Evolutionary conservation across 768 basidiomycete species (phyloP).

Genomic region (Austroboletus festivus): DNA sequence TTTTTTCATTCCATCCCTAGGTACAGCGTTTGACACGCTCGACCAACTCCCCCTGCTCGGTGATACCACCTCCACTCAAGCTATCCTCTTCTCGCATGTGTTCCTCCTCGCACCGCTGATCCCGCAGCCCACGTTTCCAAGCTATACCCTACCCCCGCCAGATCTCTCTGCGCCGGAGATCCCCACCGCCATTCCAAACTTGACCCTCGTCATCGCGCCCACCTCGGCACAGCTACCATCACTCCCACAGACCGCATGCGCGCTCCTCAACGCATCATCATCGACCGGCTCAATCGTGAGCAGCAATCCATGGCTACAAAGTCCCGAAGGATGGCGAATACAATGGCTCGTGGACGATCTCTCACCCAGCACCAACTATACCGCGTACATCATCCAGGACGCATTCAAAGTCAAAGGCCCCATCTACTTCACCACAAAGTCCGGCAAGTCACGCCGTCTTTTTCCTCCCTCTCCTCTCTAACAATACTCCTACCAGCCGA

Average conservation of each 20-base stretch:
- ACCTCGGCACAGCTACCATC: conserved; percentile 42
- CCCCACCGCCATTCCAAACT: conserved; percentile 45
- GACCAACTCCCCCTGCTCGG: conserved; percentile 54
- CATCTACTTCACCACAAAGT: conserved; percentile 73
- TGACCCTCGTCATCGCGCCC: conserved; percentile 53
- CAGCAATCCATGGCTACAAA: conserved; percentile 55
- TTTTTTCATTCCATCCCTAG: conserved; percentile 36
- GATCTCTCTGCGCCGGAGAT: conserved; percentile 43
- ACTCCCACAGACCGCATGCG: conserved; percentile 58
- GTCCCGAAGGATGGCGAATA: conserved; percentile 56
- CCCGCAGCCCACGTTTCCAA: conserved; percentile 56
- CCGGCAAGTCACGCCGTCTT: conserved; percentile 41
- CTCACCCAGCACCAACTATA: conserved; percentile 70
- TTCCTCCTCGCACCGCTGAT: conserved; percentile 34
- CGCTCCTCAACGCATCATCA: conserved; percentile 38
- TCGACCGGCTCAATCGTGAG: conserved; percentile 40
- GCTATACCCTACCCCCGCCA: conserved; percentile 67
- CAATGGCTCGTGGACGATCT: conserved; percentile 68
- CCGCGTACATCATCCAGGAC: conserved; percentile 61
- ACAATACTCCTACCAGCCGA: conserved; percentile 34
- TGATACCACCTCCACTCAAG: conserved; percentile 73
- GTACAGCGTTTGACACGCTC: conserved; percentile 46
- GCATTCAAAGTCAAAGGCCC: conserved; percentile 60
- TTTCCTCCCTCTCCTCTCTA: neutral
- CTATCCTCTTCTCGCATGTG: conserved; percentile 65